Base-by-base conservation (phyloP, 768 basidiomycete genomes). In the Phlebiopsis flavidoalba region DNA sequence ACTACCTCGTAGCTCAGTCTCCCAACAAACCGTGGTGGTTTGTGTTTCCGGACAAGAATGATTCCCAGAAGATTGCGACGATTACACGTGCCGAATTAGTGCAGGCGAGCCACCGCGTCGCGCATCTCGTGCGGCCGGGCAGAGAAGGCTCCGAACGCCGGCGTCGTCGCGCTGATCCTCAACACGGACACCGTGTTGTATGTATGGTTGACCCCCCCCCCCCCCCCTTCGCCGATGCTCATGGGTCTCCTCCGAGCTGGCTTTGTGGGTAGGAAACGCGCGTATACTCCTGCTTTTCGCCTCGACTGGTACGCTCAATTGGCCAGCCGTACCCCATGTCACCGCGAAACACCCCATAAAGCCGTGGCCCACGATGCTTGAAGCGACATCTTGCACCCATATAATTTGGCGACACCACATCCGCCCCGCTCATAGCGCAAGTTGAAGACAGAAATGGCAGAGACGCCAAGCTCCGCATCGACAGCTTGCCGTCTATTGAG, bases 361-460 rank as follows among this genome's bases (percentile, higher is more conserved):
- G 77, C 74, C 7, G 67, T 79, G 10, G 54, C 67, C 12, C 62
- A 73, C 48, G n/a, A 68, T 78, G 58, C 63, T 82, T 52, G 71
- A 67, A 45, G 71, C 75, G 56, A 71, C 76, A 0, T 68, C 68
- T 17, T 80, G 75, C 48, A 75, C 71, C 57, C 73, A 74, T 46
- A 22, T 81, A 26, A 66, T 81, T n/a, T 6, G 77, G 78, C 0
- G 63, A 65, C 17, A 59, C 68, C 15, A 71, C 71, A 0, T 64
- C 79, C 0, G 48, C 43, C n/a, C 3, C 63, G 0, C 68, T 82
- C 0, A 26, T 79, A 8, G 59, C 70, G 2, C 71, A 65, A 0
- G 59, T n/a, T 81, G 11, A 56, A 56, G 43, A 36, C 59, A 0
- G 64, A 72, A 21, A 43, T 77, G 3, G 26, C 50, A 1, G 57